Evolutionary conservation across 345 rosid genomes (phyloP), one percentile per base, ranked within the genome.

Genomic region (Euphorbia tirucalli): DNA sequence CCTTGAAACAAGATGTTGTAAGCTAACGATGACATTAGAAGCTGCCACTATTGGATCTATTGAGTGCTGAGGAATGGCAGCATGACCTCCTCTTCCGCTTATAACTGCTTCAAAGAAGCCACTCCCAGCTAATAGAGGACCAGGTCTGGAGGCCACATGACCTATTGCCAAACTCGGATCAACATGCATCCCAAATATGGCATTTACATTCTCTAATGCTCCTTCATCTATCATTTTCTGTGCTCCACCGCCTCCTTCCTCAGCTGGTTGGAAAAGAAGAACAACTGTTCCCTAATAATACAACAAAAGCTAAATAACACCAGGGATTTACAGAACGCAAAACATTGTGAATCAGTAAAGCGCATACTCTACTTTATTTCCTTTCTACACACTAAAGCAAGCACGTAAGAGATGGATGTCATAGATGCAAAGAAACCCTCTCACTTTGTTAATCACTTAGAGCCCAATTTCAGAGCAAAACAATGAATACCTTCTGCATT

Each of bases 211-310:
- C 68, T 92, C 84, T 72, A 94, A 68, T 25, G 81, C 89, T 48
- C 97, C 96, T 3, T 83, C 89, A 43, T 94, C 95, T 41, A 89
- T 68, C 79, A 94, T 85, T 61, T 73, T 71, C 79, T 88, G 85
- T 15, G 97, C 97, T 24, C 96, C 97, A 22, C 89, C 96, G 14
- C 93, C 89, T 69, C 96, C 97, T 89, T 94, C 98, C 83, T 94
- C 97, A n/a, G 96, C 97, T 57, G 98, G 98, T 82, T 94, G 98
- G 69, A 94, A 94, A 43, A 94, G 82, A 27, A 90, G 88, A 73
- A 85, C 79, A 68, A 92, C 86, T 15, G 97, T 94, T 35, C 98
- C 98, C 98, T 92, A 74, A 58, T 73, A 52, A 55, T 61, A 57
- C 28, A 49, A 61, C 32, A 49, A 71, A 39, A 43, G 60, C 30